Evolutionary conservation across 2,329 filamentous ascomycete genomes (phyloP), one percentile per base, ranked within the genome.

Genomic region (Rhynchosporium secalis): DNA sequence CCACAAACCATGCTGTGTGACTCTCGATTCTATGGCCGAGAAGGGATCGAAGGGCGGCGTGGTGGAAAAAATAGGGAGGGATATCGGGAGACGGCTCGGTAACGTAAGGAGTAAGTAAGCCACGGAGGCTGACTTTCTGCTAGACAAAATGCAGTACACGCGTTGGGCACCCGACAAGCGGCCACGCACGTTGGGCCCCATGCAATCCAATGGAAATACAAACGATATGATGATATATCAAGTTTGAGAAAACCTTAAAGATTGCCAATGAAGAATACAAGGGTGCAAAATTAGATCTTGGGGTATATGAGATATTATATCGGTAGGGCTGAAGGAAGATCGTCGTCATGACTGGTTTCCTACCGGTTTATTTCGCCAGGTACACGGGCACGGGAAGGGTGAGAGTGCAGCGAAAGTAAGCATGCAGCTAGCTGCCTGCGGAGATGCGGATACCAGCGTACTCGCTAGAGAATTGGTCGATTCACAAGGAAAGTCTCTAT

Each of bases 241-340:
- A 43, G 9, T 26, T 29, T 10, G 13, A 29, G 33, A 45, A 41
- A 15, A 36, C 33, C 33, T 10, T 10, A 36, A 36, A 36, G 33
- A 10, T 36, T 10, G 1, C 9, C 5, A 43, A 28, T 10, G 15
- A 26, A 38, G 20, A 31, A 31, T 56, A 45, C 52, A 45, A 45
- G 4, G 7, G 20, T 56, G 46, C 52, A 45, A 31, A 20, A 8
- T 3, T 15, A 2, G 15, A 56, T 56, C 52, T 45, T 38, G 52
- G 31, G 40, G 40, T 45, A 56, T 56, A 56, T 15, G 20, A 12
- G 38, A 56, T 15, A n/a, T 56, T 2, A 20, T 56, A 56, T 56
- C 38, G 49, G 49, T 52, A 52, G 49, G 49, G 49, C 49, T 54
- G 49, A 54, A 29, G n/a, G 4, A 4, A 36, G 5, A 41, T 26